Evolutionary conservation across 1,284 basidiomycete species (phyloP).

Genomic region (Heterobasidion parviporum): DNA sequence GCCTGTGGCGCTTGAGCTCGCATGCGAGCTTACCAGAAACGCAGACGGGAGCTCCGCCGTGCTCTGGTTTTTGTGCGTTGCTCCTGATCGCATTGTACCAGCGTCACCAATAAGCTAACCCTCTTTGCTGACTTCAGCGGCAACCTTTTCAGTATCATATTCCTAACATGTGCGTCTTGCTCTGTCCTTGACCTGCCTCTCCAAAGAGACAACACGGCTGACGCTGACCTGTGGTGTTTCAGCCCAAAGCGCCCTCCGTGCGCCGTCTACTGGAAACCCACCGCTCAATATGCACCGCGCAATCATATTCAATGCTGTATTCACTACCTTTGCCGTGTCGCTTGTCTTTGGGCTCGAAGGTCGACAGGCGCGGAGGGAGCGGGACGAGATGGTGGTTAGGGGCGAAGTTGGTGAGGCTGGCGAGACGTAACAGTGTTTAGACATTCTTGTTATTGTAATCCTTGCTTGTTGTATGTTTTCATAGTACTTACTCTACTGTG

Average conservation of each 20-base stretch:
- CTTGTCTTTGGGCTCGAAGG: conserved; percentile 44
- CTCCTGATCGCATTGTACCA: not conserved
- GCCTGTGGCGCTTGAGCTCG: conserved; percentile 68
- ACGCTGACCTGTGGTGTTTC: not conserved
- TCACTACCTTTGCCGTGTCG: conserved; percentile 30
- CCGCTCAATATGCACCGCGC: conserved; percentile 62
- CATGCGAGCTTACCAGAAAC: conserved; percentile 68
- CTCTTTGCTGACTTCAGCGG: conserved; percentile 31
- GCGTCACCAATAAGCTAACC: not conserved
- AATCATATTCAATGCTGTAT: conserved; percentile 52
- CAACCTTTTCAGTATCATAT: conserved; percentile 56
- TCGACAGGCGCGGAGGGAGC: conserved; percentile 47
- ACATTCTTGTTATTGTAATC: no score
- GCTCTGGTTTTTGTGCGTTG: conserved; percentile 58
- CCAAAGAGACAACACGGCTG: not conserved
- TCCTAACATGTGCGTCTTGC: conserved; percentile 47
- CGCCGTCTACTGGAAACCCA: conserved; percentile 44
- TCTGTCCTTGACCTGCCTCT: not conserved
- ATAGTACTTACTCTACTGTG: no score
- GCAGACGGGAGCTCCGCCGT: conserved; percentile 68
- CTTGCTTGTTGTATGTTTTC: no score
- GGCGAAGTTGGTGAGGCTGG: not conserved
- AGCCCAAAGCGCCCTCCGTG: conserved; percentile 63
- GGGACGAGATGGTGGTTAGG: conserved; percentile 37
- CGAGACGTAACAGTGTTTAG: no score